A percentile compares a stretch with the other conserved stretches of the same genome.
Conservation (phyloP, 1,284 basidiomycete genomes). For the Irpex lacteus region DNA sequence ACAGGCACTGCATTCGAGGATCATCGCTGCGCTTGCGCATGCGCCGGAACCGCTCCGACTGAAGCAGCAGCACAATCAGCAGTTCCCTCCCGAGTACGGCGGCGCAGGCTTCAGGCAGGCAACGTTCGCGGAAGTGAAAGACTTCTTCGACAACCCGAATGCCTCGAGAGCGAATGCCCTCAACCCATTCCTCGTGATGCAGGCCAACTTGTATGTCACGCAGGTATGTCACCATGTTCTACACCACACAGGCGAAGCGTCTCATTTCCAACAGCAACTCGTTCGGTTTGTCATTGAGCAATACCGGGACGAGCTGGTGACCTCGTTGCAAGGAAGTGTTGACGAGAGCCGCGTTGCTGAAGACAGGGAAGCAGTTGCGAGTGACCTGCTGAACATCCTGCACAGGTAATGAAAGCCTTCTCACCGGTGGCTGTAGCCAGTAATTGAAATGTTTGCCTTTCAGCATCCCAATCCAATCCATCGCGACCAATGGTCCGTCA, state of each 20-base stretch:
- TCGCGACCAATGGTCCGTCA: slow-evolving; percentile 84
- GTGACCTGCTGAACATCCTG: slow-evolving; percentile 78
- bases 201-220: slow-evolving; percentile 85
- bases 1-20: slow-evolving; percentile 70
- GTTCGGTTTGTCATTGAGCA: slow-evolving; percentile 87
- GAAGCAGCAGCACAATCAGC: slow-evolving; percentile 51
- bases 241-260: background rate
- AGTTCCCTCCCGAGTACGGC: slow-evolving; percentile 58
- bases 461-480: slow-evolving; percentile 87
- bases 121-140: slow-evolving; percentile 81
- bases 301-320: slow-evolving; percentile 79
- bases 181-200: slow-evolving; percentile 86
- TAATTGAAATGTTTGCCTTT: slow-evolving; percentile 10
- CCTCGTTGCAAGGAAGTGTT: slow-evolving; percentile 59
- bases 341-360: slow-evolving; percentile 65
- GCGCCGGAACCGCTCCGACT: slow-evolving; percentile 69
- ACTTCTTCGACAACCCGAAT: slow-evolving; percentile 87
- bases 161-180: slow-evolving; percentile 78
- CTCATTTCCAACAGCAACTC: slow-evolving; percentile 64
- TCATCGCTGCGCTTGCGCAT: slow-evolving; percentile 65
- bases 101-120: slow-evolving; percentile 73
- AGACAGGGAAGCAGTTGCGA: slow-evolving; percentile 72
- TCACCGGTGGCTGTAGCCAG: slow-evolving; percentile 13
- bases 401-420: slow-evolving; percentile 51
- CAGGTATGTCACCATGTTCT: slow-evolving; percentile 47